Percentiles rank a stretch among this genome's conserved stretches.
Evolutionary conservation across 2,329 filamentous ascomycete genomes (phyloP).

Genomic region (Malbranchea cinnamomea): DNA sequence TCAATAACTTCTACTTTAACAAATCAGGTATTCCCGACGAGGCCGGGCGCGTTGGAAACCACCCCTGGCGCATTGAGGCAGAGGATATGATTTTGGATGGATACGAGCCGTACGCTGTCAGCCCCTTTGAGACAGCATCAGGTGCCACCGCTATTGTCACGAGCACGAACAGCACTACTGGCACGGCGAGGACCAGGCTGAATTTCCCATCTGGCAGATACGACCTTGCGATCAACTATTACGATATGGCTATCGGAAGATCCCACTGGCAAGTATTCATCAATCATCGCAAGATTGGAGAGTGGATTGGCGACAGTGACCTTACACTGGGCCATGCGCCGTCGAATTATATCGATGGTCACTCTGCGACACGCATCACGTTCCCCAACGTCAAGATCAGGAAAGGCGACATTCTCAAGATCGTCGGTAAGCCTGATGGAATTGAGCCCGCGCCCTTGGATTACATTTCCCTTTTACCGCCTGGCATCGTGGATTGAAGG

Average conservation of each 20-base stretch:
- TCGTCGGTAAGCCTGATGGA: slow-evolving; percentile 44
- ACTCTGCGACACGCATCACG: slow-evolving; percentile 48
- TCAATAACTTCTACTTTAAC: slow-evolving; percentile 49
- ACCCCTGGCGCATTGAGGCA: slow-evolving; percentile 54
- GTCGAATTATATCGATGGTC: slow-evolving; percentile 46
- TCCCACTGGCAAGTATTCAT: slow-evolving; percentile 42
- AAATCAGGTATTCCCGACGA: slow-evolving; percentile 46
- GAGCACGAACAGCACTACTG: slow-evolving; percentile 34
- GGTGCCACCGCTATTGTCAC: slow-evolving; percentile 42
- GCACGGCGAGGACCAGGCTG: slow-evolving; percentile 34
- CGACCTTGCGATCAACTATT: slow-evolving; percentile 52
- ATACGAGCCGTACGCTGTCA: slow-evolving; percentile 40
- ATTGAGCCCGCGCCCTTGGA: slow-evolving; percentile 51
- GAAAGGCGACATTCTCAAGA: slow-evolving; percentile 38
- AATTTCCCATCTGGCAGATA: slow-evolving; percentile 40
- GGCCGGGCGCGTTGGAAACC: slow-evolving; percentile 39
- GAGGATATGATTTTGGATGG: slow-evolving; percentile 48
- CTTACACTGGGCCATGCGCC: slow-evolving; percentile 43
- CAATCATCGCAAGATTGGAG: slow-evolving; percentile 37
- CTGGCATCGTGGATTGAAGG: slow-evolving; percentile 39
- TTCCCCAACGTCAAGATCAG: slow-evolving; percentile 37
- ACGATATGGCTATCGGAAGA: slow-evolving; percentile 44
- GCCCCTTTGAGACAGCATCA: slow-evolving; percentile 46
- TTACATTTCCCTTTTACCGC: slow-evolving; percentile 48
- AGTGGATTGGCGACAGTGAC: slow-evolving; percentile 47